Base-by-base conservation (phyloP, 768 basidiomycete species). In the Suillus subaureus region DNA sequence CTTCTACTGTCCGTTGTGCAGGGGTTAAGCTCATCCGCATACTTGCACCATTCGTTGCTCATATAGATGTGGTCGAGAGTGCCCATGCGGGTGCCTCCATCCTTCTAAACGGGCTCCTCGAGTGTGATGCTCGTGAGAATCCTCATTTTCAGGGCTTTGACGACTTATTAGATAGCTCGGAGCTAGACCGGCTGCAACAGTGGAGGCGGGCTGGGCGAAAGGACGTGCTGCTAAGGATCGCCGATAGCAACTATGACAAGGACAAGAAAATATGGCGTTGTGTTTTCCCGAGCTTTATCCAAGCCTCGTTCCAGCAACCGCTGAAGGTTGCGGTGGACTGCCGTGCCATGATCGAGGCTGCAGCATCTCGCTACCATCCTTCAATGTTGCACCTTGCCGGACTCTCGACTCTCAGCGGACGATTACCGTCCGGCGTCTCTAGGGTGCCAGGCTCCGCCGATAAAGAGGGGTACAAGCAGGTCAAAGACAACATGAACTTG, bases 221-320 rank as follows among this genome's bases (percentile, higher is more conserved):
- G 0, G 90, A 91, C 64, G 77, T 87, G 35, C 81, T 88, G 15
- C 78, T 94, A 15, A 84, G 86, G 26, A 85, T 95, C 61, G 91
- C 87, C 12, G 91, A 93, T 64, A 94, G 93, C 74, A 77, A 79
- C 7, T 82, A 87, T 52, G 84, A 87, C 45, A 82, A 85, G 60
- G 93, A 95, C 72, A 84, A 84, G 60, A 85, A 82, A 55, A 78
- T 95, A 23, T 95, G 93, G 93, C 82, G 87, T 63, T 88, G 88
- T 71, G 76, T 92, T 57, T 91, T 87, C 68, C 89, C 93, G 4
- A 73, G 80, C 13, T 83, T 94, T 70, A 80, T 93, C 64, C 86
- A 85, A 60, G 73, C 79, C 2, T 87, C 85, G 63, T 80, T 85
- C 73, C 82, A 88, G 23, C 76, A 83, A 60, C 78, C 81, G 4